These are phyloP conservation scores for Nakazawaea ernobii DNA, from an alignment of 805 yeast genomes.

Conservation along the genomic window DNA sequence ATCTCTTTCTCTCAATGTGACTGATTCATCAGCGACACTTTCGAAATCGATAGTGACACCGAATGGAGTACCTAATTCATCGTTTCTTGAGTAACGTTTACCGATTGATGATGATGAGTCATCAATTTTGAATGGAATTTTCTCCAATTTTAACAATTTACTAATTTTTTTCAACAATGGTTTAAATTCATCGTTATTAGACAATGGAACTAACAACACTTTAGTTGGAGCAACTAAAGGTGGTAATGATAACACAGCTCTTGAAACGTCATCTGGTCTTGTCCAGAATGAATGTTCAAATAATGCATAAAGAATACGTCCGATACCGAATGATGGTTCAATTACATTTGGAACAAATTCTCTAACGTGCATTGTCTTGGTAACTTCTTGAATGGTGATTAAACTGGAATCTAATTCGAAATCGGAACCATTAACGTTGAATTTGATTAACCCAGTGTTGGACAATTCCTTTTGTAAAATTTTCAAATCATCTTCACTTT, in stretches of 20 bases:
- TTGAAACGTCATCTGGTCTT: conserved; percentile 83
- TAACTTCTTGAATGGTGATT: conserved; percentile 70
- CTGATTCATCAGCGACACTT: conserved; percentile 77
- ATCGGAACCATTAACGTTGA: conserved; percentile 58
- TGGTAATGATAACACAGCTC: conserved; percentile 80
- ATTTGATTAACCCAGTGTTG: conserved; percentile 55
- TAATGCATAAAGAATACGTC: conserved; percentile 88
- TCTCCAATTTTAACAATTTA: conserved; percentile 63
- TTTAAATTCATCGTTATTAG: conserved; percentile 72
- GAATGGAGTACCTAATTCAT: conserved; percentile 97
- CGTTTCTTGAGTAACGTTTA: conserved; percentile 96
- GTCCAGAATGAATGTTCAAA: conserved; percentile 95
- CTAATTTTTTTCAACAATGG: conserved; percentile 72
- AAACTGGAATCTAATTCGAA: conserved; percentile 71
- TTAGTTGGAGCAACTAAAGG: conserved; percentile 97
- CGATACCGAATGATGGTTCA: conserved; percentile 99
- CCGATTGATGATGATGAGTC: conserved; percentile 98
- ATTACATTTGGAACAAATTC: conserved; percentile 96
- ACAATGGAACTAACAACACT: conserved; percentile 91
- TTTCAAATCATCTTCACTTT: conserved; percentile 84
- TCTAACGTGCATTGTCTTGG: conserved; percentile 83
- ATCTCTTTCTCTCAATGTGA: conserved; percentile 96
- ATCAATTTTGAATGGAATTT: conserved; percentile 92
- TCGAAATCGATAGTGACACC: conserved; percentile 97
- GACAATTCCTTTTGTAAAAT: conserved; percentile 64